phyloP scores from a whole-genome alignment of 495 filamentous ascomycete species.

The Lentithecium fluviatile region DNA sequence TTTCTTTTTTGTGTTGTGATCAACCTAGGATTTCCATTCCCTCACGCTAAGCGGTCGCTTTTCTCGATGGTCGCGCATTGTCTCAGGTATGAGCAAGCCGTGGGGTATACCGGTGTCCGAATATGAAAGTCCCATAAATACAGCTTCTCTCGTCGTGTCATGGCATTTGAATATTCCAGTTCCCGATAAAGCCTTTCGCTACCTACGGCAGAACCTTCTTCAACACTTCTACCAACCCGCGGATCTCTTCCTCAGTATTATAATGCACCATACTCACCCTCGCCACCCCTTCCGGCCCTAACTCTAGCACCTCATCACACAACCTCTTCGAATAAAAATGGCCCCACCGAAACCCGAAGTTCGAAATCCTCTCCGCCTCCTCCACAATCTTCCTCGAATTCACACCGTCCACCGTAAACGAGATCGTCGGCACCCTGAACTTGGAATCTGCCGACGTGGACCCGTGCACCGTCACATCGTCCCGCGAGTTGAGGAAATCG shows the following conservation, averaged over 20 bases:
- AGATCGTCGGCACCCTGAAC: constrained; percentile 62
- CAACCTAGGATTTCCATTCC: too few relatives aligned
- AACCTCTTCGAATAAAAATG: constrained; percentile 66
- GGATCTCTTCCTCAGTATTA: constrained; percentile 63
- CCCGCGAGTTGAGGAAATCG: constrained; percentile 50
- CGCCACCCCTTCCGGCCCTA: constrained; percentile 61
- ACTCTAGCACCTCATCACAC: constrained; percentile 57
- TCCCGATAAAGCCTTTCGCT: too few relatives aligned
- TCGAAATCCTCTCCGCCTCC: constrained; percentile 54
- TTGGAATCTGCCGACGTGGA: constrained; percentile 47
- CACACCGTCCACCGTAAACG: constrained; percentile 60
- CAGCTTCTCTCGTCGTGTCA: too few relatives aligned
- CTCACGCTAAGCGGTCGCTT: too few relatives aligned
- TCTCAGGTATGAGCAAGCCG: too few relatives aligned
- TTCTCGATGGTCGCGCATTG: too few relatives aligned
- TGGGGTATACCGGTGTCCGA: too few relatives aligned
- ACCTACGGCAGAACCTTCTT: constrained; percentile 24
- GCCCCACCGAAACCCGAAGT: constrained; percentile 65
- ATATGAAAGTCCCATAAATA: too few relatives aligned
- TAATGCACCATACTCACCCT: constrained; percentile 73
- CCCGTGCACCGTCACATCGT: constrained; percentile 58
- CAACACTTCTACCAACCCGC: constrained; percentile 38
- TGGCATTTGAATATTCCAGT: too few relatives aligned
- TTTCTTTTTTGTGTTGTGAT: too few relatives aligned
- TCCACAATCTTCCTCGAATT: constrained; percentile 60